Conservation (phyloP, 2,329 filamentous ascomycete genomes). For the Paecilomyces formosus region DNA sequence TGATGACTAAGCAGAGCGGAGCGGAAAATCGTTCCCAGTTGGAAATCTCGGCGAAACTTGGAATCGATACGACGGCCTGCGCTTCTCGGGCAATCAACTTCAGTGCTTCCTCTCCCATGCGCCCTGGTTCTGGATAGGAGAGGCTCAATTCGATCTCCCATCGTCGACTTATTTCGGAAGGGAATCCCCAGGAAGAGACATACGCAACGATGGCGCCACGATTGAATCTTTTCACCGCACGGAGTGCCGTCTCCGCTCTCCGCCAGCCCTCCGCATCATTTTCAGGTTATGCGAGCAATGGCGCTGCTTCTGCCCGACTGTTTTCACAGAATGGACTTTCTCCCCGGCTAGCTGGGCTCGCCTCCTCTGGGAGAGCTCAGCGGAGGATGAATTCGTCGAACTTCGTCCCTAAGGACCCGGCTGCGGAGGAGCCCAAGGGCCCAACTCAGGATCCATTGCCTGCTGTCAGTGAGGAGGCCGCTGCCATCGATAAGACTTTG, state of each 20-base stretch:
- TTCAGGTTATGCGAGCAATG: conserved; percentile 3
- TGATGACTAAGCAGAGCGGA: conserved; percentile 12
- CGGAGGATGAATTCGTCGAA: conserved; percentile 29
- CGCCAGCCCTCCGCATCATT: conserved; percentile 20
- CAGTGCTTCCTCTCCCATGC: not conserved
- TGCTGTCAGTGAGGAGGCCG: conserved; percentile 59
- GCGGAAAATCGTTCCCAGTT: conserved; percentile 17
- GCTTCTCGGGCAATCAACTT: not conserved
- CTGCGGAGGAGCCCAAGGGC: conserved; percentile 25
- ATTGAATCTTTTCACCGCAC: conserved; percentile 41
- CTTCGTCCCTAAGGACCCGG: conserved; percentile 17
- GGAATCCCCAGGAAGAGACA: not conserved
- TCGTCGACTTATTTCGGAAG: not conserved
- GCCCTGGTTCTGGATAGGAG: not conserved
- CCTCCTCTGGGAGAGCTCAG: conserved; percentile 5
- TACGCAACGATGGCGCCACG: conserved; percentile 46
- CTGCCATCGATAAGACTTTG: conserved; percentile 51
- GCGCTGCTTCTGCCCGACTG: conserved; percentile 9
- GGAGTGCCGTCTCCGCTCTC: conserved; percentile 22
- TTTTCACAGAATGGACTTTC: not conserved
- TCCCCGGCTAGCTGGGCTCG: not conserved
- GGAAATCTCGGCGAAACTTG: conserved; percentile 7
- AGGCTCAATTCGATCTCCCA: not conserved
- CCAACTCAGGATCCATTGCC: conserved; percentile 48
- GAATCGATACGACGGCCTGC: not conserved